Evolutionary conservation across 768 basidiomycete genomes (phyloP), one percentile per base, ranked within the genome.

Genomic region (Mycena epipterygia): DNA sequence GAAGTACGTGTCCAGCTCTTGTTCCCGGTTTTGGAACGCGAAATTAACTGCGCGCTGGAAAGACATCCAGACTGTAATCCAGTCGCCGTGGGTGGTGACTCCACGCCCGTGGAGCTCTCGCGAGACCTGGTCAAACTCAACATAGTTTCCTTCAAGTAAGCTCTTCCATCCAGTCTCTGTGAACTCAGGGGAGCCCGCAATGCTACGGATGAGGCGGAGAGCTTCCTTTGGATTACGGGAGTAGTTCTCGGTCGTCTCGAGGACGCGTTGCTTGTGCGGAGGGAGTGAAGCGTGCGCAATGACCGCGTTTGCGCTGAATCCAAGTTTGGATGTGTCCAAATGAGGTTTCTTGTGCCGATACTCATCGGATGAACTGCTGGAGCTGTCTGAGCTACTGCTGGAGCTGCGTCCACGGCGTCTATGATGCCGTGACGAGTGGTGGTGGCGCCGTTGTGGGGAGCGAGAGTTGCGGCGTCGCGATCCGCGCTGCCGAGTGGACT

Each of bases 221-320:
- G 46, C 12, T 51, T 62, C 60, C 21, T 62, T 62, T 8, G 33
- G 16, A n/a, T 62, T 23, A 13, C 33, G 48, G 23, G 60, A 25
- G 33, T 62, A 62, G n/a, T 62, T 62, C 60, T 62, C 60, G 35
- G 39, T 35, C n/a, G 46, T 27, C 2, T 35, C 48, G 46, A 62
- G 46, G 27, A 62, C 5, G 7, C 19, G 17, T 1, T 14, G 44
- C 32, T 62, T 62, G 14, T 23, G 46, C 29, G 35, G 29, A 4
- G 44, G 25, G 32, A 48, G 39, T 14, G 44, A 5, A 1, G 58
- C 27, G 42, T 60, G 13, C 5, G 58, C 42, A 19, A 61, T 35
- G 46, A 49, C 60, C 2, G 46, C 60, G 33, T 35, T 62, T 9
- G 23, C 32, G 33, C 19, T 62, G 46, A 49, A 62, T 1, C 42